Evolutionary conservation across 768 basidiomycete species (phyloP), one percentile per base, ranked within the genome.

Genomic region (Pleurotus djamor): DNA sequence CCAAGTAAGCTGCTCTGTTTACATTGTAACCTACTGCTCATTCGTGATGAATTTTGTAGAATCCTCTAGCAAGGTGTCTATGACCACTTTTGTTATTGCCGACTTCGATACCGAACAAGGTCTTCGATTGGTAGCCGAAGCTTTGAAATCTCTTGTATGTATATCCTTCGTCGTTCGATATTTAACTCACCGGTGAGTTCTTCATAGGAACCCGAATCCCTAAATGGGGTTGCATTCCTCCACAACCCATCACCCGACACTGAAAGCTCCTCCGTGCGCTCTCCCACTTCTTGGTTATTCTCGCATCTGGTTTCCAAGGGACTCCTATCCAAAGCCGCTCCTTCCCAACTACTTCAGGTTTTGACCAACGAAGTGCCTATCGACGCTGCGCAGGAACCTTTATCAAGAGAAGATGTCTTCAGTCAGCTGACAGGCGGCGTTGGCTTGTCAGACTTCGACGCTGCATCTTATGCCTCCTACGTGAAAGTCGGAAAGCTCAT

Each of bases 71-170:
- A 52, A 62, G 14, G 61, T 80, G 4, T 76, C 80, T 2, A 61
- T 87, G 45, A 85, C 81, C 37, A 65, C 83, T 41, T 88, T 85
- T 65, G 73, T 98, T 43, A 77, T 96, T 14, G 89, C 88, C 1
- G 91, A 98, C 69, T 76, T 98, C 12, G 88, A 96, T 63, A 82
- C 77, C 6, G 73, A 75, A 5, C 79, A 75, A 1, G 91, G 92
- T 0, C 51, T 82, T 13, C 66, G 67, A n/a, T 72, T 92, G 2
- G 76, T 86, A n/a, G 82, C 76, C 57, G 87, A 89, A 60, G 86
- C 88, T 0, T 69, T 97, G 6, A 65, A 66, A 16, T 88, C 89
- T 5, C 67, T 90, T 61, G 93, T 94, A 68, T 44, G 80, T 71
- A 4, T 36, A 4, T 33, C 49, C 35, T 38, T 34, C 60, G 44